Conservation (phyloP, 495 filamentous ascomycete species). For the Jackrogersella minutella region DNA sequence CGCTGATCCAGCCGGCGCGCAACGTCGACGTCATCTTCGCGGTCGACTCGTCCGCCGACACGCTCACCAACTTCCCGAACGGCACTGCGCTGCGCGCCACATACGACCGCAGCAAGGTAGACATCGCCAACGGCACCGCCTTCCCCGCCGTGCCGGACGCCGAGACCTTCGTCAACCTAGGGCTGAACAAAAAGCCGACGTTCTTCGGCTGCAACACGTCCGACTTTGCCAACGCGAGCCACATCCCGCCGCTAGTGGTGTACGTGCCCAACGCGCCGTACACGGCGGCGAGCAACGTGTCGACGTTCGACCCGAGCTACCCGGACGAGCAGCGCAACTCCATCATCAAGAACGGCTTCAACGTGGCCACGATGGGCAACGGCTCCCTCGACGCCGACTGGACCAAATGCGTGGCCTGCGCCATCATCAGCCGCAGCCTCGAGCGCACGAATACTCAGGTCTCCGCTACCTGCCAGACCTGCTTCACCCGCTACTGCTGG, state of each 20-base stretch:
- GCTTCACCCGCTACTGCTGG: slow-evolving; percentile 90
- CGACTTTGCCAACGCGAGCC: slow-evolving; percentile 64
- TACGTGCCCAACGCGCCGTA: slow-evolving; percentile 93
- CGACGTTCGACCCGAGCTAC: slow-evolving; percentile 73
- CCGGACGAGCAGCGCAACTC: slow-evolving; percentile 69
- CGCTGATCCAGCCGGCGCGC: slow-evolving; percentile 80
- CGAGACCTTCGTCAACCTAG: slow-evolving; percentile 87
- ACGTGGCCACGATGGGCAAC: slow-evolving; percentile 83
- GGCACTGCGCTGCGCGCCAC: slow-evolving; percentile 84
- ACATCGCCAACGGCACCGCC: slow-evolving; percentile 78
- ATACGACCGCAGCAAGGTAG: slow-evolving; percentile 74
- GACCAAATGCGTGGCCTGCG: slow-evolving; percentile 85
- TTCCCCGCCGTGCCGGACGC: slow-evolving; percentile 85
- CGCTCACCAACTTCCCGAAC: slow-evolving; percentile 79
- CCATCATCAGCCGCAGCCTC: slow-evolving; percentile 79
- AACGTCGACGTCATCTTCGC: slow-evolving; percentile 92
- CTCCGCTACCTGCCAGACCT: slow-evolving; percentile 72
- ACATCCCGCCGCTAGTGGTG: slow-evolving; percentile 74
- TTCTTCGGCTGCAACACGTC: slow-evolving; percentile 89
- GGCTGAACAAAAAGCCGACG: slow-evolving; percentile 83
- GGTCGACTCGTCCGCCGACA: slow-evolving; percentile 86
- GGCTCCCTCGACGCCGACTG: slow-evolving; percentile 74
- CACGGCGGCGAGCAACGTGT: slow-evolving; percentile 72
- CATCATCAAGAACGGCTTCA: slow-evolving; percentile 84
- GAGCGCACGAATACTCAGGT: slow-evolving; percentile 69